Conservation (phyloP, 2,329 filamentous ascomycete species). For the Venturia pyrina region DNA sequence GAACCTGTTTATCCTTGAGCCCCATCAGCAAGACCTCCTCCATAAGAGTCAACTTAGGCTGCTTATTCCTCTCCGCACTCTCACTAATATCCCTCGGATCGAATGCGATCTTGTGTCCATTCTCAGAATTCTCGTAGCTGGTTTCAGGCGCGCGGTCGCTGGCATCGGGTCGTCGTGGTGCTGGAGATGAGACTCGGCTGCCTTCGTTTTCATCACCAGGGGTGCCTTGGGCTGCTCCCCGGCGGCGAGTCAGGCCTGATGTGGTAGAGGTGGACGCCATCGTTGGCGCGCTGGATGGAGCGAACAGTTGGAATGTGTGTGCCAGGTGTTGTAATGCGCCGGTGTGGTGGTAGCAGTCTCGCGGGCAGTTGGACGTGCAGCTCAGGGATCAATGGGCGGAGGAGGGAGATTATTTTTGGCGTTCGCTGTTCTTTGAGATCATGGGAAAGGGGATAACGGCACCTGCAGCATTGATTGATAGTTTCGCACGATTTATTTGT, state of each 20-base stretch:
- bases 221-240: conserved; percentile 47
- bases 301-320: conserved; percentile 15
- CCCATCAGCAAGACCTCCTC: conserved; percentile 93
- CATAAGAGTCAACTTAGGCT: conserved; percentile 97
- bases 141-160: conserved; percentile 53
- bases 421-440: not conserved
- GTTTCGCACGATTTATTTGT: not conserved
- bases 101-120: conserved; percentile 97
- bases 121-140: conserved; percentile 81
- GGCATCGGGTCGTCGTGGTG: conserved; percentile 49
- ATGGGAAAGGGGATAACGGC: not conserved
- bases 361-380: conserved; percentile 12
- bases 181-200: conserved; percentile 57
- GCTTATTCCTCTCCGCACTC: conserved; percentile 90
- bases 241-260: conserved; percentile 62
- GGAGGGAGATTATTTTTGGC: not conserved
- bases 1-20: conserved; percentile 96
- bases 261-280: conserved; percentile 52
- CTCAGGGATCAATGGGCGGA: conserved; percentile 8
- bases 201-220: conserved; percentile 53
- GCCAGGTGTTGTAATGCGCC: not conserved
- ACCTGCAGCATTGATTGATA: not conserved
- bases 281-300: conserved; percentile 14
- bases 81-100: conserved; percentile 96
- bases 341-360: conserved; percentile 13